phyloP scores from a whole-genome alignment of 1,284 basidiomycete species.

The Sphaerobolus stellatus region DNA sequence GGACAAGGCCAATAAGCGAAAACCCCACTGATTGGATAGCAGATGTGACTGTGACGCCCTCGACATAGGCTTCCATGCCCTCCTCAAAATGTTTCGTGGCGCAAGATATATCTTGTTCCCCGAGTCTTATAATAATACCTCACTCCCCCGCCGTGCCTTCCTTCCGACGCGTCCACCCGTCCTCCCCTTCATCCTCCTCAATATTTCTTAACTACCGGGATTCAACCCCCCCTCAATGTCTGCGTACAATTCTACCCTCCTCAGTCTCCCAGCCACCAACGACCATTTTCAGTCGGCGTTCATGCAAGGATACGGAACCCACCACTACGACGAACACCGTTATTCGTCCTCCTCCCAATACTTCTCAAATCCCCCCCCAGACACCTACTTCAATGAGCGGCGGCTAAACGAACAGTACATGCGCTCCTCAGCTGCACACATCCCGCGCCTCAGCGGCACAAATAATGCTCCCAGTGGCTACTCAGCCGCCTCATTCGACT shows the following conservation, averaged over 20 bases:
- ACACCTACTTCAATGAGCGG: neutral
- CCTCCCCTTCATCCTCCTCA: constrained; percentile 51
- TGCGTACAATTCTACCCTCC: constrained; percentile 3
- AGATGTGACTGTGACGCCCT: neutral
- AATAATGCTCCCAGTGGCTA: neutral
- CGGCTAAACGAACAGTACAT: neutral
- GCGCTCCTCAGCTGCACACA: too few relatives aligned
- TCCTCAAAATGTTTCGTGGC: constrained; percentile 1
- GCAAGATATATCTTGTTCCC: neutral
- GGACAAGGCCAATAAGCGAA: neutral
- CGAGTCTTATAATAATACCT: neutral
- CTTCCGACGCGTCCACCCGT: constrained; percentile 55
- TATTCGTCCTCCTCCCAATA: constrained; percentile 4
- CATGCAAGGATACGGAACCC: constrained; percentile 8
- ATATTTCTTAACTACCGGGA: constrained; percentile 17
- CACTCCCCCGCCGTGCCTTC: neutral
- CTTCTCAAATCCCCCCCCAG: neutral
- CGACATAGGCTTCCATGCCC: neutral
- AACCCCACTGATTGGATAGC: neutral
- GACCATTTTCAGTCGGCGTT: constrained; percentile 9
- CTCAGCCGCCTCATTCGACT: neutral
- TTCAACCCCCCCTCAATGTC: too few relatives aligned
- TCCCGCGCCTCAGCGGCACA: too few relatives aligned
- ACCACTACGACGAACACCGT: constrained; percentile 3
- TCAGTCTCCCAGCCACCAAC: neutral